Evolutionary conservation across 176 grass and related monocot genomes (phyloP).

Genomic region (Phragmites australis): DNA sequence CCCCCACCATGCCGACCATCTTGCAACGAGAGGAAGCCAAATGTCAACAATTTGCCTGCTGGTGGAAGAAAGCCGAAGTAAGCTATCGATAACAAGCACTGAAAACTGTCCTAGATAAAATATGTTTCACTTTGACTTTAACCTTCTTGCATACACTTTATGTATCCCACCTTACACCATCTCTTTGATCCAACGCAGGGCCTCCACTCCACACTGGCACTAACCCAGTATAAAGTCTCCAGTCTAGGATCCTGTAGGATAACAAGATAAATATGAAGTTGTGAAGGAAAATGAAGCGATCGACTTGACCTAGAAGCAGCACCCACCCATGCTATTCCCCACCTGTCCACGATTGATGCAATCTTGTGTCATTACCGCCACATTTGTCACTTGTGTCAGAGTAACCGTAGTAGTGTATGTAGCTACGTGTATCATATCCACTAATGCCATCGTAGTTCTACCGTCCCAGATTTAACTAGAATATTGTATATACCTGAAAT

Average conservation of each 20-base stretch:
- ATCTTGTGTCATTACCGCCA: neutral
- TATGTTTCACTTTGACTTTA: neutral
- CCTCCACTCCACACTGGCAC: conserved; percentile 44
- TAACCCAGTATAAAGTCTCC: conserved; percentile 23
- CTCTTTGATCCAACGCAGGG: conserved; percentile 33
- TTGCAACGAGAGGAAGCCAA: conserved; percentile 37
- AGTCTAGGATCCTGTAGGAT: neutral
- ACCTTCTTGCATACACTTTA: neutral
- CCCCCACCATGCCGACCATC: conserved; percentile 1
- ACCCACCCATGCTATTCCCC: conserved; percentile 14
- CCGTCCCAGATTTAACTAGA: conserved; percentile 9
- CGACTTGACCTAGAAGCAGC: neutral
- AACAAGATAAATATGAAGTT: conserved; percentile 23
- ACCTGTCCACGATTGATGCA: neutral
- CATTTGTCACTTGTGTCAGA: conserved; percentile 25
- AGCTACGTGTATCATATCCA: conserved; percentile 45
- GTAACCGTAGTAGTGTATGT: conserved; percentile 37
- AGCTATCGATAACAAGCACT: conserved; percentile 2
- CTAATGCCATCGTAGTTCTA: conserved; percentile 31
- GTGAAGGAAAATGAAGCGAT: conserved; percentile 8
- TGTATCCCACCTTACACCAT: neutral
- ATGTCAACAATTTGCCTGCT: conserved; percentile 39
- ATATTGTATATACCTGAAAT: conserved; percentile 59
- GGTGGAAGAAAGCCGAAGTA: conserved; percentile 80
- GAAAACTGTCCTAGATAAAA: neutral